phyloP scores from a whole-genome alignment of 192 early-diverging fungal species.

The Gaertneriomyces semiglobifer region DNA sequence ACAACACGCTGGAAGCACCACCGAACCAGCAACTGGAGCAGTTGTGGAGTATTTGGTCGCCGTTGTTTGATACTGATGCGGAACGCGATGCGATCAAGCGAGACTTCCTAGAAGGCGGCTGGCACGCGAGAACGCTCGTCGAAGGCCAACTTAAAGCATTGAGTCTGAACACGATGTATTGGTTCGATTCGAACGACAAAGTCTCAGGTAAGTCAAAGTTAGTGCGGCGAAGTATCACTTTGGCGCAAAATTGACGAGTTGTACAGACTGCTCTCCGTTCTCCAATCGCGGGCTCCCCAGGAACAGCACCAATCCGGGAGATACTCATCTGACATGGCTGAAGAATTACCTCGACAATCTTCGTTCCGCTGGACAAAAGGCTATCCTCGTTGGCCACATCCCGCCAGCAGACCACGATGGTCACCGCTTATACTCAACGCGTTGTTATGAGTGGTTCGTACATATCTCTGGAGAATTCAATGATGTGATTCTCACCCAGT shows the following conservation, averaged over 20 bases:
- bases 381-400: constrained; percentile 47
- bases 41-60: constrained; percentile 39
- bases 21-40: constrained; percentile 16
- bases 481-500: constrained; percentile 43
- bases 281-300: background rate
- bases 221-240: no score
- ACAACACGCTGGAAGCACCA: constrained; percentile 17
- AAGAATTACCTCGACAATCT: constrained; percentile 20
- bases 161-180: constrained; percentile 37
- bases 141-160: constrained; percentile 22
- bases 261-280: constrained; percentile 14
- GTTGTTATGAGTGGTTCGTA: constrained; percentile 37
- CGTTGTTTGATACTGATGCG: constrained; percentile 25
- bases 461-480: constrained; percentile 45
- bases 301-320: constrained; percentile 20
- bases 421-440: constrained; percentile 21
- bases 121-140: constrained; percentile 31
- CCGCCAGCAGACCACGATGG: constrained; percentile 29
- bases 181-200: constrained; percentile 31
- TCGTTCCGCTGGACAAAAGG: constrained; percentile 7
- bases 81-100: constrained; percentile 13
- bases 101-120: constrained; percentile 37
- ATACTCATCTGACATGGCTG: constrained; percentile 45
- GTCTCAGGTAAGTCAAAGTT: constrained; percentile 13
- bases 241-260: no score